Base-by-base conservation (phyloP, 1,284 basidiomycete genomes). In the Pholiota adiposa region DNA sequence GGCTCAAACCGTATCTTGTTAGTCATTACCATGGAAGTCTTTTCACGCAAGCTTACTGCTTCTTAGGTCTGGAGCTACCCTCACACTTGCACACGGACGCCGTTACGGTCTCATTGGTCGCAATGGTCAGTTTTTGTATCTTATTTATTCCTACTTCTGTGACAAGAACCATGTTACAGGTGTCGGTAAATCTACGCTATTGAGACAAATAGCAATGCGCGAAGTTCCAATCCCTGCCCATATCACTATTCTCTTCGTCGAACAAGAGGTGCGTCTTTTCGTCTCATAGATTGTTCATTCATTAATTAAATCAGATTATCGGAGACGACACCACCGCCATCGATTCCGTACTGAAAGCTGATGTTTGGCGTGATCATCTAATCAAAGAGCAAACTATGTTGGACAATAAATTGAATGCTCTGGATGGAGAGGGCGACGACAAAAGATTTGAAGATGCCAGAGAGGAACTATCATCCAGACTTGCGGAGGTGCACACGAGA, bases 121-220 rank as follows among this genome's bases (percentile, higher is more conserved):
- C 52, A 93, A 93, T 73, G 92, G 88, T 83, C 65, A 48, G 27
- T 18, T 36, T 38, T 19, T 11, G 14, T 12, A n/a, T 54, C 16
- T 51, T 14, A 6, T 23, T 23, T 49, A 27, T 23, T 21, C 11
- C n/a, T 12, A 16, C 36, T 5, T 38, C 29, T 23, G 46, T 54
- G 6, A 49, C 40, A 46, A 14, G 44, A 2, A 31, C 41, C 50
- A 50, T 58, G n/a, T 58, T 31, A 5, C 59, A 85, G 92, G 95
- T 90, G 90, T 98, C 68, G 97, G 97, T 78, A 99, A 99, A 80
- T 97, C 96, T 19, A 98, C 97, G 1, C 83, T 99, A n/a, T 83
- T 99, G 34, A 89, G 96, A 51, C 92, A 97, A 73, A 94, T 99
- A 71, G 94, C 97, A 0, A 84, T 99, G 79, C 88, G 97, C 70